Base-by-base conservation (phyloP, 441 rosid species). In the Macaranga tanarius region DNA sequence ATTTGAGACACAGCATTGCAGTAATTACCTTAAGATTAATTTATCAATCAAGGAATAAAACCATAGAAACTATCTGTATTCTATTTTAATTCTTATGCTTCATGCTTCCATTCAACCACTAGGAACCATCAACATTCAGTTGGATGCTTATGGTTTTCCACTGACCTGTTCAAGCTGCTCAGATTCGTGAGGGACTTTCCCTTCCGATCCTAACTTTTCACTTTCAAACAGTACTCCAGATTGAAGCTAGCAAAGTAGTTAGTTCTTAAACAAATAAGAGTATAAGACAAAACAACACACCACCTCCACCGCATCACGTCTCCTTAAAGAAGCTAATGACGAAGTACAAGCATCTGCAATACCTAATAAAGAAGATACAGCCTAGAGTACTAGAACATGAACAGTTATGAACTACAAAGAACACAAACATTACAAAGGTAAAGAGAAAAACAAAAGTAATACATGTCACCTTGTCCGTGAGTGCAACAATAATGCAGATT, bases 221-320 rank as follows among this genome's bases (percentile, higher is more conserved):
- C 6, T 7, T 34, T 34, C 7, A 34, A 7, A 4, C 38, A 34
- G 38, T 34, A 4, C n/a, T 31, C n/a, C 40, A 19, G 11, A 42
- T 5, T 42, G 47, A 42, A 42, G 47, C 47, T 42, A 10, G 47
- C 47, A 42, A 42, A 42, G 12, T 42, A 5, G 11, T 42, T 10
- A 51, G 61, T 62, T 50, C 55, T 26, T 17, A 10, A 69, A 31
- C 60, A 62, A 38, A 61, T 11, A 47, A 70, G 55, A 45, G n/a
- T n/a, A n/a, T n/a, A n/a, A n/a, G n/a, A n/a, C n/a, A n/a, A n/a
- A n/a, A n/a, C n/a, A n/a, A n/a, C n/a, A n/a, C n/a, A n/a, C 7
- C 12, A 51, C 23, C 61, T 40, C 19, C 56, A 48, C n/a, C 10
- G 15, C 12, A 5, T n/a, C 28, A 69, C 12, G 8, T 45, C 52